Evolutionary conservation across 2,329 filamentous ascomycete genomes (phyloP), one percentile per base, ranked within the genome.

Genomic region (Aspergillus fumigatus): DNA sequence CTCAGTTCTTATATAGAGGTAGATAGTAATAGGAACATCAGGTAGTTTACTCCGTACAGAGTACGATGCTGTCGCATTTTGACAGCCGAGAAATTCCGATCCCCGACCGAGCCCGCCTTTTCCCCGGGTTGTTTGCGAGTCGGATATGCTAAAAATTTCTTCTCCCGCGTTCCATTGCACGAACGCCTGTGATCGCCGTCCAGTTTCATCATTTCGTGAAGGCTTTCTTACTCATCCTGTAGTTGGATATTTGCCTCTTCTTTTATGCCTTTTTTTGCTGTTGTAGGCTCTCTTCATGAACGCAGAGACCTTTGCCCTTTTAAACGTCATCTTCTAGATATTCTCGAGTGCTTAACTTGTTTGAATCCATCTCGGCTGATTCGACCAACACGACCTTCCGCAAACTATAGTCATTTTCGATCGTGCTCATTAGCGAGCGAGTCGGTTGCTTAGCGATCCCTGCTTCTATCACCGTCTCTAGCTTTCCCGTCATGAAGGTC

Each of bases 401-500:
- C 43, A 23, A 4, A 25, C 23, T 25, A n/a, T n/a, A n/a, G n/a
- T 3, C 21, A 23, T 6, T 23, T 23, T 47, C 11, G 43, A 47
- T 47, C 11, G 43, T 47, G 43, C 43, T 47, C 43, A 14, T 47
- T 23, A 23, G 43, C 21, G 5, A 51, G n/a, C 19, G 26, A 52
- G 11, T 19, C 25, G 9, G 27, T 23, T 45, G 25, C 14, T 26
- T 26, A 50, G 48, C 14, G 27, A 50, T 25, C 38, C 47, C 29
- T 52, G 27, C 40, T 10, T 51, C 26, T 43, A 29, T 53, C 21
- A 25, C 6, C 3, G 5, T 26, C 43, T 21, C 21, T 11, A 48
- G 29, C 40, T 23, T 41, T 27, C 68, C 53, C 66, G 78, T 58
- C 52, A 97, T 99, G 94, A 96, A 95, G 83, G 90, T 97, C 77